These are phyloP conservation scores for Breviolum minutum DNA, from an alignment of 73 alveolate species.

Conservation along the genomic window DNA sequence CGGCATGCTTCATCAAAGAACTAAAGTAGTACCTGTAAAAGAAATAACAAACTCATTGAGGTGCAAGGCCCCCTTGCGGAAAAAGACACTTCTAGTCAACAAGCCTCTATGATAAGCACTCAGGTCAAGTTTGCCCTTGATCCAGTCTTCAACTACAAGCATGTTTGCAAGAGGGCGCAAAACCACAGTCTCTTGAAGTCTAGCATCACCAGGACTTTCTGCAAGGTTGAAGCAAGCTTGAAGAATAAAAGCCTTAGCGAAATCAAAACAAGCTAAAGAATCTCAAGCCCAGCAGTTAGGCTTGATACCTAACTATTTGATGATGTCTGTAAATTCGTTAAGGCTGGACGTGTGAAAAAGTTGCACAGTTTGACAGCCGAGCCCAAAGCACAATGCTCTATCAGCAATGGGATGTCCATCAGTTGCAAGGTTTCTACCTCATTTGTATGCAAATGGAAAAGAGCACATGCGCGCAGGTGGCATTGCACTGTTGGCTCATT, in stretches of 20 bases:
- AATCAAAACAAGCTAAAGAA: background rate
- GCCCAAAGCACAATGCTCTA: constrained; percentile 70
- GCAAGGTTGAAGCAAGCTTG: constrained; percentile 71
- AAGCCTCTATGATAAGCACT: background rate
- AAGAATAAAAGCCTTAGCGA: constrained; percentile 39
- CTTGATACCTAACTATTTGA: too few species aligned
- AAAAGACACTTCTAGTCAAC: background rate
- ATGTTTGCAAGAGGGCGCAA: background rate
- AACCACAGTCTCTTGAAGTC: constrained; percentile 76
- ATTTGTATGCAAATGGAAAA: background rate
- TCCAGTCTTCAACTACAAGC: background rate
- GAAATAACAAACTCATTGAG: background rate
- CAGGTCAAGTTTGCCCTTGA: background rate
- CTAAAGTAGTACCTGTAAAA: constrained; percentile 56
- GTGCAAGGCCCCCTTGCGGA: background rate
- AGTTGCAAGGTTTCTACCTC: constrained; percentile 92
- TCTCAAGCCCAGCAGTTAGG: background rate
- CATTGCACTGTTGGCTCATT: background rate
- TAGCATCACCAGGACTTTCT: constrained; percentile 67
- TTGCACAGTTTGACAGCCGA: background rate
- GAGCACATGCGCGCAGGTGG: background rate
- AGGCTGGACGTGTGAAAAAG: too few species aligned
- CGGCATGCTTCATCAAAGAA: constrained; percentile 91
- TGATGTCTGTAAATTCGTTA: too few species aligned
- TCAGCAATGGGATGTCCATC: constrained; percentile 90